Percentiles rank a stretch among this genome's conserved stretches.
Conservation (phyloP, 805 yeast species). For the Starmerella roubikii region DNA sequence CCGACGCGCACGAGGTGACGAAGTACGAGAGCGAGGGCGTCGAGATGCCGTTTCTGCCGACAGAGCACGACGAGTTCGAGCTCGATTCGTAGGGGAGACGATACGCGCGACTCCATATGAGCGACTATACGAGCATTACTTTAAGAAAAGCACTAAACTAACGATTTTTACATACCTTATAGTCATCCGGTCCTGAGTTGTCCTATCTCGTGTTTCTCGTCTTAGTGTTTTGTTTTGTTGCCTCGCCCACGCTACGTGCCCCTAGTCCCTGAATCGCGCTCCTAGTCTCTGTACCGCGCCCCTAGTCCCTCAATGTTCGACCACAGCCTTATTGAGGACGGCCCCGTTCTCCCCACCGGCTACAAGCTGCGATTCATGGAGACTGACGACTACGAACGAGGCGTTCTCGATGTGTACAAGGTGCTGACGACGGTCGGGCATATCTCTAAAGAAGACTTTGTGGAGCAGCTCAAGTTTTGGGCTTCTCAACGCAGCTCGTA, state of each 20-base stretch:
- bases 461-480: constrained; percentile 47
- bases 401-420: constrained; percentile 46
- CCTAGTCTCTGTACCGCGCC: too few relatives aligned
- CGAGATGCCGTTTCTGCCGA: constrained; percentile 22
- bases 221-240: too few relatives aligned
- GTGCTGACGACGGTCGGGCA: constrained; percentile 77
- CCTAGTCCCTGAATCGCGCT: too few relatives aligned
- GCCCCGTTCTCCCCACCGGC: constrained; percentile 27
- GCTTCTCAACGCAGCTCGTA: constrained; percentile 30
- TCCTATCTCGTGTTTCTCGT: background rate
- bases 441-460: constrained; percentile 39
- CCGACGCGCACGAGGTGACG: constrained; percentile 3
- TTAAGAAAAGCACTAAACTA: background rate
- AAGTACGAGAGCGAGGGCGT: constrained; percentile 17
- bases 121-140: too few relatives aligned
- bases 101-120: constrained; percentile 1
- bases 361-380: constrained; percentile 50
- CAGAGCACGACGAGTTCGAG: background rate
- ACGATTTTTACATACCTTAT: too few relatives aligned
- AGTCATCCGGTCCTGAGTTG: background rate
- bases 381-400: constrained; percentile 44
- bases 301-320: too few relatives aligned
- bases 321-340: background rate
- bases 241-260: too few relatives aligned
- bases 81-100: too few relatives aligned